Conservation (phyloP, 169 alveolate genomes). For the Amoebophrya sp. region DNA sequence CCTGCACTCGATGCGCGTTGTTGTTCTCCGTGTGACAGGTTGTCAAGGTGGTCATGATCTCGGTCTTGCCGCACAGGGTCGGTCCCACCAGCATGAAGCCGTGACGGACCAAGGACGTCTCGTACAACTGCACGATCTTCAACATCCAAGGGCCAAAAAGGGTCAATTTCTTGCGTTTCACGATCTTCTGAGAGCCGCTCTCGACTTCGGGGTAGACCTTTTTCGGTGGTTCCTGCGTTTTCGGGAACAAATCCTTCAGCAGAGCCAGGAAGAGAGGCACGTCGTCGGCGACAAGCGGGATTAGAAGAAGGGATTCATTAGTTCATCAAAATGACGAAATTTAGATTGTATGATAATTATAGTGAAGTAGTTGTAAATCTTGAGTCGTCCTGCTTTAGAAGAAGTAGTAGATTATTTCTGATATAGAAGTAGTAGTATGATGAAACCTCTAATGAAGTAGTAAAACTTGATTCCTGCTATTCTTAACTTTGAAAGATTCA, state of each 20-base stretch:
- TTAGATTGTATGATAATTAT: too few relatives aligned
- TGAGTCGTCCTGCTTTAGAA: too few relatives aligned
- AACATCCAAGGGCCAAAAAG: constrained; percentile 58
- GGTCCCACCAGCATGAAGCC: constrained; percentile 96
- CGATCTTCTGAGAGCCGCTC: constrained; percentile 65
- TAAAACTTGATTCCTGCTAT: too few relatives aligned
- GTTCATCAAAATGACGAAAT: too few relatives aligned
- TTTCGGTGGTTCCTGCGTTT: constrained; percentile 79
- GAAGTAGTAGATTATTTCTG: too few relatives aligned
- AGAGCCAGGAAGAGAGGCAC: constrained; percentile 85
- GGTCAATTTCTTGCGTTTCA: constrained; percentile 59
- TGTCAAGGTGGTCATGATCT: constrained; percentile 80
- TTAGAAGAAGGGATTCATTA: too few relatives aligned
- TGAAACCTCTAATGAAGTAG: too few relatives aligned
- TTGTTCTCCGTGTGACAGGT: constrained; percentile 65
- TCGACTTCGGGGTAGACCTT: constrained; percentile 81
- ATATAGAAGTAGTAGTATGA: too few relatives aligned
- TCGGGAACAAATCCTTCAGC: constrained; percentile 91
- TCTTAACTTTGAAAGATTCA: constrained; percentile 88
- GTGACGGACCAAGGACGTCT: constrained; percentile 91
- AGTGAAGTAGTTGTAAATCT: too few relatives aligned
- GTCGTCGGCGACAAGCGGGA: constrained; percentile 92
- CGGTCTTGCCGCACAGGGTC: constrained; percentile 92
- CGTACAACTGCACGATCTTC: constrained; percentile 78
- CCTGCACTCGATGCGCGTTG: constrained; percentile 66